Evolutionary conservation across 2,329 filamentous ascomycete species (phyloP).

Genomic region (Alternaria sp.): DNA sequence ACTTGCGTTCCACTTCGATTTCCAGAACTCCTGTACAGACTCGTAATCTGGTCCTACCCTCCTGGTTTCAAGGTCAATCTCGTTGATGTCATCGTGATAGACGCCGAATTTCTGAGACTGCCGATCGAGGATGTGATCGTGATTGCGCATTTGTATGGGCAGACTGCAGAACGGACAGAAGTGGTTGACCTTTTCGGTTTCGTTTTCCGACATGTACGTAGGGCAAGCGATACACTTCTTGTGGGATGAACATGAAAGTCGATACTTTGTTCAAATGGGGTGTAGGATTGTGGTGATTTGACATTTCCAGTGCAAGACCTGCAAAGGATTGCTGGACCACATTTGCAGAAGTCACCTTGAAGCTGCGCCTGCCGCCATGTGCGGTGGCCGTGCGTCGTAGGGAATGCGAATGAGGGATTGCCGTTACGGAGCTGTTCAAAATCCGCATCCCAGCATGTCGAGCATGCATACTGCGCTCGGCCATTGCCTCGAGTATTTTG

Average conservation of each 20-base stretch:
- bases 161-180: neutral
- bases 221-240: neutral
- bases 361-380: slow-evolving; percentile 1
- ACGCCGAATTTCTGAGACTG: neutral
- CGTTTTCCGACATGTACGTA: neutral
- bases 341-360: neutral
- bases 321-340: neutral
- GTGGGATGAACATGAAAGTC: neutral
- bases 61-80: neutral
- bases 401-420: neutral
- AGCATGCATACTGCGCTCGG: neutral
- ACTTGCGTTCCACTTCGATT: neutral
- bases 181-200: neutral
- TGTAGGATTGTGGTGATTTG: neutral
- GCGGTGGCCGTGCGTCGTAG: neutral
- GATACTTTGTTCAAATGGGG: too few species aligned
- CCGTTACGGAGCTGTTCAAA: neutral
- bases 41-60: neutral
- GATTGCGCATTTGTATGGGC: neutral
- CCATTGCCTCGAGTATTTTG: neutral
- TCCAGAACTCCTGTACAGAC: neutral
- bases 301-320: neutral
- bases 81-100: neutral
- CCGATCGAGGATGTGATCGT: neutral
- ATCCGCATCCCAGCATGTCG: neutral